Percentiles rank a stretch among this genome's conserved stretches.
Conservation (phyloP, 768 basidiomycete genomes). For the Tylopilus sp. region DNA sequence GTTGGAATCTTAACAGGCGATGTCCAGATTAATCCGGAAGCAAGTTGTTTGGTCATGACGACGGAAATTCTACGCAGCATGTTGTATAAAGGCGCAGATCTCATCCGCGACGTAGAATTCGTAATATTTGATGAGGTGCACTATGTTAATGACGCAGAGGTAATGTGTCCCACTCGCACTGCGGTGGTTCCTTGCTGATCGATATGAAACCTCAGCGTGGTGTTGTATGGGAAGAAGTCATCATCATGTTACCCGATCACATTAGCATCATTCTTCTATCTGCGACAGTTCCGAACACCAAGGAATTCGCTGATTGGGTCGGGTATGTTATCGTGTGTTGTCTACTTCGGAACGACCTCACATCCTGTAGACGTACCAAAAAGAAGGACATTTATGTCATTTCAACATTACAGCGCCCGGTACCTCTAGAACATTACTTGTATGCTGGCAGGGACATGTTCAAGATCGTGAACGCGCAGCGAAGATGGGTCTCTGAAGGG, state of each 20-base stretch:
- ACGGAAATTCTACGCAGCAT: slow-evolving; percentile 98
- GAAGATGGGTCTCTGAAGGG: slow-evolving; percentile 75
- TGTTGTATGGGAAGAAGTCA: slow-evolving; percentile 99
- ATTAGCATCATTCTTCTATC: slow-evolving; percentile 96
- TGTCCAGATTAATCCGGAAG: slow-evolving; percentile 99
- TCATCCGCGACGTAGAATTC: slow-evolving; percentile 98
- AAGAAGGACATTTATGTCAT: slow-evolving; percentile 99
- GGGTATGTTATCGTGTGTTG: slow-evolving; percentile 57
- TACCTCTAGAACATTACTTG: slow-evolving; percentile 94
- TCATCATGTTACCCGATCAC: slow-evolving; percentile 99
- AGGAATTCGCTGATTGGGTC: slow-evolving; percentile 99
- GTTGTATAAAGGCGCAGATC: slow-evolving; percentile 98
- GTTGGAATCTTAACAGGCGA: slow-evolving; percentile 98
- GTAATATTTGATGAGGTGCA: slow-evolving; percentile 99
- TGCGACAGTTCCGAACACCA: slow-evolving; percentile 96
- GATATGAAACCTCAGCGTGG: slow-evolving; percentile 63
- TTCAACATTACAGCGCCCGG: slow-evolving; percentile 92
- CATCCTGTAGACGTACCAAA: slow-evolving; percentile 77
- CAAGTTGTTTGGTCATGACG: slow-evolving; percentile 94
- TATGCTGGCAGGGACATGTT: slow-evolving; percentile 92
- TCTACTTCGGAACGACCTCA: slow-evolving; percentile 7
- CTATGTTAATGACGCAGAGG: slow-evolving; percentile 99
- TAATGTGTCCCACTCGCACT: slow-evolving; percentile 32
- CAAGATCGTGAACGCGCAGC: slow-evolving; percentile 86
- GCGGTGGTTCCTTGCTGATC: slow-evolving; percentile 9